Base-by-base conservation (phyloP, 768 basidiomycete genomes). In the Tulasnella sp. region DNA sequence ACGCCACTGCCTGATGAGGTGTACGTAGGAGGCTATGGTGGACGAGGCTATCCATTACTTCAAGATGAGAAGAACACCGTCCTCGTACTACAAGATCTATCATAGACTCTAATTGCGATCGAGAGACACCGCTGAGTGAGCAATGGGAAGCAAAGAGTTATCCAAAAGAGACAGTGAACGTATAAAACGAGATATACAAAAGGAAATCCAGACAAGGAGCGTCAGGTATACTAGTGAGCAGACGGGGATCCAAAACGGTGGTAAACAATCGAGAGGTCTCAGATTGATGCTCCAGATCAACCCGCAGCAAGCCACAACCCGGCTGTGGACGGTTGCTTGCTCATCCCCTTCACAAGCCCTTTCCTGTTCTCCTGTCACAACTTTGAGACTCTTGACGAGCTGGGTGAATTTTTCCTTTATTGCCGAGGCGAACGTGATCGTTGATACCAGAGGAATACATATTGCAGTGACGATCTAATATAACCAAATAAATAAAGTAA, bases 401-500 rank as follows among this genome's bases (percentile, higher is more conserved):
- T 94, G 91, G 4, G 91, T 79, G 77, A 97, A n/a, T 88, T 85
- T 93, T 96, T 67, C 92, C 91, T 69, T 89, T 85, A 81, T 91
- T 93, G 39, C 93, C 93, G 78, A 89, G 88, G 71, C 93, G 86
- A 40, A 99, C 87, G 83, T n/a, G n/a, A n/a, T 99, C 97, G 81
- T 97, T 97, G 83, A 97, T 96, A 80, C 93, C n/a, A n/a, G n/a
- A n/a, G n/a, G n/a, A n/a, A n/a, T n/a, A n/a, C n/a, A n/a, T n/a
- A n/a, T n/a, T n/a, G n/a, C n/a, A n/a, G n/a, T n/a, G n/a, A n/a
- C n/a, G n/a, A n/a, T n/a, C n/a, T n/a, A n/a, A n/a, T n/a, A n/a
- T n/a, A n/a, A n/a, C n/a, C n/a, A n/a, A n/a, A n/a, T n/a, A n/a
- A n/a, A n/a, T n/a, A n/a, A n/a, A n/a, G n/a, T n/a, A n/a, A n/a